Evolutionary conservation across 108 stramenopile genomes (phyloP).

Genomic region (Cyclostephanos invisitatus): DNA sequence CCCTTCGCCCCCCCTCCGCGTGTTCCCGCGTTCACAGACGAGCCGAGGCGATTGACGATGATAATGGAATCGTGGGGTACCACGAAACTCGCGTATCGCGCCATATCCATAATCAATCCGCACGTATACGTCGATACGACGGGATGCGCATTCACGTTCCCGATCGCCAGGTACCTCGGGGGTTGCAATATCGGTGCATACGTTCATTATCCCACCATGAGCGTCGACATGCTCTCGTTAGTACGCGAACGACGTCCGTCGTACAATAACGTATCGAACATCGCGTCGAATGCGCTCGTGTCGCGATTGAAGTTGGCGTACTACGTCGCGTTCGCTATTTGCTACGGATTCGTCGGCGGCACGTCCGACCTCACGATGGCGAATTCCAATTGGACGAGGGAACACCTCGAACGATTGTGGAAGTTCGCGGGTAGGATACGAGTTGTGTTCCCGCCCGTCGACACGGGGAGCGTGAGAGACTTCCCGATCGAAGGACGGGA

Average conservation of each 20-base stretch:
- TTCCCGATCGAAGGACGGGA: slow-evolving; percentile 34
- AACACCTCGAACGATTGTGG: slow-evolving; percentile 85
- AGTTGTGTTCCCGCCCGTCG: slow-evolving; percentile 92
- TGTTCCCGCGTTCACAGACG: slow-evolving; percentile 7
- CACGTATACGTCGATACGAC: slow-evolving; percentile 96
- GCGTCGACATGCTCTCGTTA: slow-evolving; percentile 92
- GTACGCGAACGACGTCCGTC: slow-evolving; percentile 82
- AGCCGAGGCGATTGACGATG: slow-evolving; percentile 72
- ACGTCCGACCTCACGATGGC: slow-evolving; percentile 87
- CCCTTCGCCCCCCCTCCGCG: background rate
- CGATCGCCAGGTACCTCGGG: slow-evolving; percentile 70
- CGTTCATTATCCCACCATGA: slow-evolving; percentile 98
- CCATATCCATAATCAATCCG: slow-evolving; percentile 57
- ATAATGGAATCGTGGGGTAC: slow-evolving; percentile 88
- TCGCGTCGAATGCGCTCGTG: slow-evolving; percentile 52
- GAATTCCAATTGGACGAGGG: slow-evolving; percentile 95
- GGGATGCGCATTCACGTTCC: slow-evolving; percentile 93
- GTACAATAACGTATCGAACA: slow-evolving; percentile 76
- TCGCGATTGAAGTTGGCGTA: slow-evolving; percentile 87
- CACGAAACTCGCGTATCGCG: slow-evolving; percentile 71
- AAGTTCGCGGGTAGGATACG: slow-evolving; percentile 46
- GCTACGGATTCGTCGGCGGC: slow-evolving; percentile 82
- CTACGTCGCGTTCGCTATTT: slow-evolving; percentile 83
- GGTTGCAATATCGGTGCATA: slow-evolving; percentile 81
- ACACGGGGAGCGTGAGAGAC: slow-evolving; percentile 57